phyloP scores from a whole-genome alignment of 2,329 filamentous ascomycete species.

The Ophiognomonia clavigignenti-juglandacearum region DNA sequence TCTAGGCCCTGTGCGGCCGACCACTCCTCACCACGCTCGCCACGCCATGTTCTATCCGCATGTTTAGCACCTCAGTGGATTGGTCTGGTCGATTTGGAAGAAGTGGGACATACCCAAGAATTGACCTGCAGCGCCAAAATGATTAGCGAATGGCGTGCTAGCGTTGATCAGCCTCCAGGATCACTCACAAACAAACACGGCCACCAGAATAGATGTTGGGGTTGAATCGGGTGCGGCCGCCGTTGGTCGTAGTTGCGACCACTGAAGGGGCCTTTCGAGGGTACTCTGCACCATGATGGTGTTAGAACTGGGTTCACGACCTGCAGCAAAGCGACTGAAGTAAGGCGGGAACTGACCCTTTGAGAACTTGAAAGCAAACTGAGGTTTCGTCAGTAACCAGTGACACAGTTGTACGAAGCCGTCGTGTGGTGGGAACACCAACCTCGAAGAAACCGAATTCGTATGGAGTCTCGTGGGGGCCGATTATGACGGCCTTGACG shows the following conservation, averaged over 20 bases:
- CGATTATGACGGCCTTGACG: slow-evolving; percentile 82
- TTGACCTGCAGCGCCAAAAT: slow-evolving; percentile 55
- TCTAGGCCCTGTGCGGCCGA: slow-evolving; percentile 93
- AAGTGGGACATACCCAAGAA: slow-evolving; percentile 62
- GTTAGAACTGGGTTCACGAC: background rate
- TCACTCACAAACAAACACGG: slow-evolving; percentile 81
- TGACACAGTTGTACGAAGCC: slow-evolving; percentile 9
- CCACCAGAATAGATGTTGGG: slow-evolving; percentile 92
- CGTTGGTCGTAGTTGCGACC: slow-evolving; percentile 76
- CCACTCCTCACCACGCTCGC: slow-evolving; percentile 89
- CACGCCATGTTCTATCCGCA: slow-evolving; percentile 77
- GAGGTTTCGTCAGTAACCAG: slow-evolving; percentile 28
- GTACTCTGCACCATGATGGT: slow-evolving; percentile 60
- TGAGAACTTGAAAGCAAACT: slow-evolving; percentile 75
- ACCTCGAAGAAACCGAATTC: slow-evolving; percentile 98
- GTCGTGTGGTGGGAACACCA: slow-evolving; percentile 21
- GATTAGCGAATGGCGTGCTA: background rate
- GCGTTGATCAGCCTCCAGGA: background rate
- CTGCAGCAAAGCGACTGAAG: too few relatives aligned
- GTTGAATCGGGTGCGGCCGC: slow-evolving; percentile 86
- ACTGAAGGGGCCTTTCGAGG: slow-evolving; percentile 62
- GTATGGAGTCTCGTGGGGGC: slow-evolving; percentile 90
- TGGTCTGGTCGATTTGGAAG: slow-evolving; percentile 4
- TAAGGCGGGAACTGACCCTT: slow-evolving; percentile 49
- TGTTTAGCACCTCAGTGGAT: slow-evolving; percentile 13